Conservation (phyloP, 805 yeast genomes). For the Nakazawaea ernobii region DNA sequence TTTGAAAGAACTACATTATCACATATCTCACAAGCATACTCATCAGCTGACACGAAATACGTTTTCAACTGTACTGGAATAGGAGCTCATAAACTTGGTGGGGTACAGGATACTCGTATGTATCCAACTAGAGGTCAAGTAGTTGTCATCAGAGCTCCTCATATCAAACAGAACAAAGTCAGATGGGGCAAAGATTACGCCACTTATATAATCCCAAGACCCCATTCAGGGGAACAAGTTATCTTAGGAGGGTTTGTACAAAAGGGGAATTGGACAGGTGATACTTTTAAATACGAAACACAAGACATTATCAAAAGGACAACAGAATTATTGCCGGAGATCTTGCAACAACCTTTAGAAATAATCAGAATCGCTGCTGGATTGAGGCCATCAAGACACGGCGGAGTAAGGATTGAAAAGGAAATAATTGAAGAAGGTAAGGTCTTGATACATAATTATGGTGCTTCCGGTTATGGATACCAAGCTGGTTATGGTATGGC, state of each 20-base stretch:
- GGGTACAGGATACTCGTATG: slow-evolving; percentile 54
- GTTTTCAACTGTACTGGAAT: slow-evolving; percentile 78
- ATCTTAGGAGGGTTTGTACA: slow-evolving; percentile 75
- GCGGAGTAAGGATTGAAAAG: slow-evolving; percentile 67
- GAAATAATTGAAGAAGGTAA: slow-evolving; percentile 38
- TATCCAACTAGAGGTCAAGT: slow-evolving; percentile 82
- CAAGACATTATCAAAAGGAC: slow-evolving; percentile 59
- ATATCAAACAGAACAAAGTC: slow-evolving; percentile 50
- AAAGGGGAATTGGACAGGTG: slow-evolving; percentile 55
- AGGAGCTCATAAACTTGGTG: slow-evolving; percentile 59
- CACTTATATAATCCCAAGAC: slow-evolving; percentile 71
- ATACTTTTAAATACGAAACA: slow-evolving; percentile 51
- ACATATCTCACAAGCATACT: slow-evolving; percentile 54
- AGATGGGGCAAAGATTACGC: slow-evolving; percentile 58
- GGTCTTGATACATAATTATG: slow-evolving; percentile 62
- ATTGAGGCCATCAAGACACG: slow-evolving; percentile 68
- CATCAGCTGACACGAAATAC: slow-evolving; percentile 24
- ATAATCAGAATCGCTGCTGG: slow-evolving; percentile 67
- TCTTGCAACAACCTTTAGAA: slow-evolving; percentile 38
- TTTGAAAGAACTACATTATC: slow-evolving; percentile 40
- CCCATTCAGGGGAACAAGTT: slow-evolving; percentile 57
- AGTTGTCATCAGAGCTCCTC: slow-evolving; percentile 66
- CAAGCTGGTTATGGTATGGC: slow-evolving; percentile 65
- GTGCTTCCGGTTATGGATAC: slow-evolving; percentile 63
- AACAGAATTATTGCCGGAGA: slow-evolving; percentile 42